Evolutionary conservation across 148 eudicot genomes (phyloP), one percentile per base, ranked within the genome.

Genomic region (Pharnaceum exiguum): DNA sequence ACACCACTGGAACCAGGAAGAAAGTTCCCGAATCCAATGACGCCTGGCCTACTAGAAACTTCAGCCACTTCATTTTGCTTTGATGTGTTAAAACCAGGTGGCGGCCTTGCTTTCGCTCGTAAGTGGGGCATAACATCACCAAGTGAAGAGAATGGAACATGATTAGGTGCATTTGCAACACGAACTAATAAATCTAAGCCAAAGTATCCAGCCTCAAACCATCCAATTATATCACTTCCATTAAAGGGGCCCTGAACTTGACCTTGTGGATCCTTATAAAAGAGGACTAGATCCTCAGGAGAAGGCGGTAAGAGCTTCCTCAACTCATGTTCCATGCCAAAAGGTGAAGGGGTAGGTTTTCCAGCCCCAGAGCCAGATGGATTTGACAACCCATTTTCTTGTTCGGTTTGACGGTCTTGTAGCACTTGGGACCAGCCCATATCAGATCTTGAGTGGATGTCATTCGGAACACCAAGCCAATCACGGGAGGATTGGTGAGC

Each of bases 51-150:
- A 62, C 63, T 64, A 36, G 95, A 66, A 7, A 65, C 67, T 53
- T 83, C 84, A 12, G 70, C 35, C 2, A 60, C 42, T 58, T 85
- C 99, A 73, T 59, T 75, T 23, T 60, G 79, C 68, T 86, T 84
- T 15, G 85, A 65, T 32, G 87, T 57, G 48, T 66, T 75, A 50
- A 93, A 93, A 55, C 98, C 98, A 55, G 95, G 95, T 7, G 97
- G 97, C 45, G 98, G 90, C 54, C 86, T 75, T 36, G 79, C 84
- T 63, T 93, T 93, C 31, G 96, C 86, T 54, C 86, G 82, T 43
- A 93, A 71, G 57, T 93, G 98, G 26, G 98, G 98, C 98, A 93
- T 93, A 60, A 88, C 89, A 71, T 88, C 98, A 59, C 98, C 98
- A 55, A 93, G 88, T 49, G 61, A 56, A 5, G 72, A 61, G 56